phyloP scores from a whole-genome alignment of 179 eudicot species.

The Camellia oleifera region DNA sequence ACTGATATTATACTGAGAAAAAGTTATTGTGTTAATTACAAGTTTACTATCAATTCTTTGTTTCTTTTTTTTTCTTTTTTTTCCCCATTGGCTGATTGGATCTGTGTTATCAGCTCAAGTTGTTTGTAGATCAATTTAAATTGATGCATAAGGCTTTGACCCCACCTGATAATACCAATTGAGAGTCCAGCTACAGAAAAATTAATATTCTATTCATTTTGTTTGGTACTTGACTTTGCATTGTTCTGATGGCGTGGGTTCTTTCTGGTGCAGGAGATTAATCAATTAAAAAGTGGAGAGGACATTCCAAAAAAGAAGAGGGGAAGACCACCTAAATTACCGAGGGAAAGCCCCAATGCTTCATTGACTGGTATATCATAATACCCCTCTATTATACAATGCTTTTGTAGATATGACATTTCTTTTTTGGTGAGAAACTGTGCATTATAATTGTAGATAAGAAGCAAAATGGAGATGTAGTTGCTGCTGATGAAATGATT shows the following conservation, averaged over 20 bases:
- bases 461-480: slow-evolving; percentile 23
- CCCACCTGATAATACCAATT: not conserved
- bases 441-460: not conserved
- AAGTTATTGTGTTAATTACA: not conserved
- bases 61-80: not conserved
- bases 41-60: not conserved
- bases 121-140: not conserved
- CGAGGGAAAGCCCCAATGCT: slow-evolving; percentile 11
- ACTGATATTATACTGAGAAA: not conserved
- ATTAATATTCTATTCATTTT: not conserved
- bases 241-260: not conserved
- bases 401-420: not conserved
- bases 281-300: slow-evolving; percentile 11
- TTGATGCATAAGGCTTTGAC: not conserved
- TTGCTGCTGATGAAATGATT: slow-evolving; percentile 19
- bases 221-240: not conserved
- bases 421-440: not conserved
- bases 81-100: not conserved
- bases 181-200: not conserved
- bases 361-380: slow-evolving; percentile 25
- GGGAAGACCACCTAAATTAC: slow-evolving; percentile 44
- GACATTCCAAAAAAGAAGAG: slow-evolving; percentile 30
- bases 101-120: not conserved
- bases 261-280: slow-evolving; percentile 12
- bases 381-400: not conserved